A percentile compares a stretch with the other conserved stretches of the same genome.
Conservation (phyloP, 1,284 basidiomycete genomes). For the Microbotryum lychnidis-dioicae region DNA sequence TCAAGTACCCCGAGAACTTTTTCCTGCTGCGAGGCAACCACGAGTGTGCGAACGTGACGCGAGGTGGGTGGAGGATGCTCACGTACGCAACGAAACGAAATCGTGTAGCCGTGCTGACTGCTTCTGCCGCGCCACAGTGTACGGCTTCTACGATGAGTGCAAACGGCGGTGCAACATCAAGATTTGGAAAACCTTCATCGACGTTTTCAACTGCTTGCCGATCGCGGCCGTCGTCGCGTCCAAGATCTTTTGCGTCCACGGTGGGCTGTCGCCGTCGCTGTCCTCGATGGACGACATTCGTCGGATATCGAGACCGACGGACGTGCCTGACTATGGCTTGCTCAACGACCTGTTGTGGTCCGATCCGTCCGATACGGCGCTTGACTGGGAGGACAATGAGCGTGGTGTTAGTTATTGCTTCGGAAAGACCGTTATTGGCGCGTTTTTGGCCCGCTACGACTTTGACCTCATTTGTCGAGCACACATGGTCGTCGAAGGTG, state of each 20-base stretch:
- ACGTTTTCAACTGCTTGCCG: conserved; percentile 98
- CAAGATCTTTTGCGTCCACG: conserved; percentile 99
- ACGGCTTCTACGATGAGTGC: conserved; percentile 99
- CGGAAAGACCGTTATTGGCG: conserved; percentile 89
- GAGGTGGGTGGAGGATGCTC: conserved; percentile 54
- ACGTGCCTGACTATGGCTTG: conserved; percentile 98
- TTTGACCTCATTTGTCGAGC: conserved; percentile 99
- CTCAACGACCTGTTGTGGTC: conserved; percentile 98
- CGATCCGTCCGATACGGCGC: conserved; percentile 92
- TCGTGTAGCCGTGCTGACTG: conserved; percentile 16
- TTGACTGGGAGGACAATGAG: conserved; percentile 99
- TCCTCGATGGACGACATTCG: conserved; percentile 99
- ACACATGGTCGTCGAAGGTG: conserved; percentile 93
- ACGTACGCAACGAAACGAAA: neutral
- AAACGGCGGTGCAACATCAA: conserved; percentile 99
- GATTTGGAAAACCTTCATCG: conserved; percentile 99
- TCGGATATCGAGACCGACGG: conserved; percentile 93
- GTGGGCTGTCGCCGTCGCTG: conserved; percentile 93
- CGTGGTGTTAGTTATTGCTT: conserved; percentile 99
- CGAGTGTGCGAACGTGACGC: conserved; percentile 97
- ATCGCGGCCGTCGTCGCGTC: conserved; percentile 98
- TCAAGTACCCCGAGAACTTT: conserved; percentile 99
- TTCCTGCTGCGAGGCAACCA: conserved; percentile 97
- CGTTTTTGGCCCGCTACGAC: conserved; percentile 63
- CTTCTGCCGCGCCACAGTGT: conserved; percentile 53